Percentiles rank a stretch among this genome's conserved stretches.
Conservation (phyloP, 208 protist species). For the Wallacemonas collosoma region DNA sequence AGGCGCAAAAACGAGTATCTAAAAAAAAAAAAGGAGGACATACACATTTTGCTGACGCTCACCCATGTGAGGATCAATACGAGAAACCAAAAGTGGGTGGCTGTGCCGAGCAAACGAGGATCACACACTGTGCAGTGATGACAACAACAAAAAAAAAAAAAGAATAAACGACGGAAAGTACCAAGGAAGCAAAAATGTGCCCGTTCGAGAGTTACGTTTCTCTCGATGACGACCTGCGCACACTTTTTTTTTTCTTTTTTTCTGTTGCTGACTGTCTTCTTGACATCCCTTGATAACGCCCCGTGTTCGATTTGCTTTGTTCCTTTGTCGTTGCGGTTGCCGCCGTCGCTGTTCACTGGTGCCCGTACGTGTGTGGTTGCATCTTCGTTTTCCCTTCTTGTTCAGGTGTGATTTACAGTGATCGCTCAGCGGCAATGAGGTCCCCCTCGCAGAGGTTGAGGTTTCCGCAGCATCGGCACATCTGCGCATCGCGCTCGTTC, state of each 20-base stretch:
- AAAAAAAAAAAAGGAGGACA: no score
- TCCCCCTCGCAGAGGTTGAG: slow-evolving; percentile 29
- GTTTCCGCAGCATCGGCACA: slow-evolving; percentile 74
- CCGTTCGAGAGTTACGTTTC: neutral
- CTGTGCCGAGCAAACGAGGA: no score
- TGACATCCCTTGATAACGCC: neutral
- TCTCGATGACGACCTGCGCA: neutral
- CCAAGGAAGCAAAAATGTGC: neutral
- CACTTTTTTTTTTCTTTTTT: slow-evolving; percentile 6
- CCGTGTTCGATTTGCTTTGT: neutral
- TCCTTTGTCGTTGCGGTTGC: neutral
- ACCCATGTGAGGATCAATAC: no score
- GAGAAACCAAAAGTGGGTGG: no score
- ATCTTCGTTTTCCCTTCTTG: no score
- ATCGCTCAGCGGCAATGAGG: slow-evolving; percentile 6
- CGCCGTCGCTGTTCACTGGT: neutral
- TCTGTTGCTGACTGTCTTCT: slow-evolving; percentile 5
- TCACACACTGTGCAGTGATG: no score
- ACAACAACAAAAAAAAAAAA: neutral
- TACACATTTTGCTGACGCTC: no score
- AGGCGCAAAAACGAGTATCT: no score
- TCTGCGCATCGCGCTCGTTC: slow-evolving; percentile 42
- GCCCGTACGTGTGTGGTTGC: no score
- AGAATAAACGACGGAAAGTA: neutral
- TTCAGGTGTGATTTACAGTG: neutral